Evolutionary conservation across 148 eudicot genomes (phyloP), one percentile per base, ranked within the genome.

Genomic region (Linanthus parryae): DNA sequence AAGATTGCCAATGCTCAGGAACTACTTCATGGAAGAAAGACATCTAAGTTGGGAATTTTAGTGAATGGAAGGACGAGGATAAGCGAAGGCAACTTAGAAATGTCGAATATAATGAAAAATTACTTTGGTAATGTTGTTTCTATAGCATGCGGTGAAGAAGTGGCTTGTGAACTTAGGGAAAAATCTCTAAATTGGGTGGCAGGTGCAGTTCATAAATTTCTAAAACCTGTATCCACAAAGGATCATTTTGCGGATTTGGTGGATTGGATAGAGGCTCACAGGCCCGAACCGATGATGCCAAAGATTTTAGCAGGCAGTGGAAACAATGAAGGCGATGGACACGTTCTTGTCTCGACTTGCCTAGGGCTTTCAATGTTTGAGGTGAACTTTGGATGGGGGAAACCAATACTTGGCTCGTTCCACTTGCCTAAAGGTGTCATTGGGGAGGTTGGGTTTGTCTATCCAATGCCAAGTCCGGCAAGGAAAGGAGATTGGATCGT

Each of bases 381-480:
- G 17, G 58, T 88, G 44, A 81, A 88, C 16, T 88, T 84, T 7
- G 94, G 97, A 17, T 88, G 90, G 90, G 94, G 94, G 0, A 53
- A 56, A 44, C 82, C 97, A 1, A 14, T 12, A 2, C 82, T 84
- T 14, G 83, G 87, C 33, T 84, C 94, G 3, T 79, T 71, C 66
- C 87, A 77, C 62, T 84, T 82, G 16, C 87, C 83, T 0, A 84
- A 90, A 90, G 82, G 79, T n/a, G n/a, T n/a, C n/a, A n/a, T n/a
- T 3, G 90, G 83, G 2, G 55, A 48, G 22, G 44, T 80, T 15
- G 90, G 94, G 0, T 79, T 74, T 44, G 97, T 88, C n/a, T n/a
- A n/a, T n/a, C n/a, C n/a, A n/a, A n/a, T n/a, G n/a, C n/a, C n/a
- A n/a, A n/a, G n/a, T n/a, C n/a, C n/a, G n/a, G n/a, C n/a, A n/a